phyloP scores from a whole-genome alignment of 2,329 filamentous ascomycete genomes.

The Cercospora berteroae region DNA sequence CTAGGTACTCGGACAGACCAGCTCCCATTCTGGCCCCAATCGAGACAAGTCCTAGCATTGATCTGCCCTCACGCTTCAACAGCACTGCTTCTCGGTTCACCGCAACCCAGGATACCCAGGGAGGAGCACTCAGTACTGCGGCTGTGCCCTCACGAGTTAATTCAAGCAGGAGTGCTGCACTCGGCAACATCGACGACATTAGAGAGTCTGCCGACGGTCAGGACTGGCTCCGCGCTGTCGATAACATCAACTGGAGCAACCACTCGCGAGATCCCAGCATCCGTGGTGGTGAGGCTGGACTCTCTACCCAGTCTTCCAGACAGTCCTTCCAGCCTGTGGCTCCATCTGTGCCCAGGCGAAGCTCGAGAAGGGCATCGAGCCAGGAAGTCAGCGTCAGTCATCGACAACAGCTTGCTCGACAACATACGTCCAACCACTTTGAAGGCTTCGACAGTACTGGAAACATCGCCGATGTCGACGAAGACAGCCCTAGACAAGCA shows the following conservation, averaged over 20 bases:
- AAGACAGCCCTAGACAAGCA: neutral
- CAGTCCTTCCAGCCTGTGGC: slow-evolving; percentile 11
- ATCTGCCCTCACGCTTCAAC: slow-evolving; percentile 35
- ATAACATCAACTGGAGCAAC: slow-evolving; percentile 32
- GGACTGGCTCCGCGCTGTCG: slow-evolving; percentile 33
- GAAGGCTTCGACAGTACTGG: slow-evolving; percentile 31
- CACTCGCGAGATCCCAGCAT: slow-evolving; percentile 13
- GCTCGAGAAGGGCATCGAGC: slow-evolving; percentile 28
- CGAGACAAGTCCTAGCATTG: slow-evolving; percentile 31
- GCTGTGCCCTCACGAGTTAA: slow-evolving; percentile 2
- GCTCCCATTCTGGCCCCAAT: slow-evolving; percentile 33
- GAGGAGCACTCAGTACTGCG: neutral
- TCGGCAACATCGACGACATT: slow-evolving; percentile 10
- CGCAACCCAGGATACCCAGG: neutral
- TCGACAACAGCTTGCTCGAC: slow-evolving; percentile 9
- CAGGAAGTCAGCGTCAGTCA: slow-evolving; percentile 19
- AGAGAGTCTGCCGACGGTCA: slow-evolving; percentile 15
- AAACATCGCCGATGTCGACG: slow-evolving; percentile 9
- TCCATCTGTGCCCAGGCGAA: slow-evolving; percentile 29
- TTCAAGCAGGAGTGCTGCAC: slow-evolving; percentile 10
- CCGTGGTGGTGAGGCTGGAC: neutral
- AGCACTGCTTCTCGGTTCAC: slow-evolving; percentile 24
- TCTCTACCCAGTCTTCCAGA: neutral
- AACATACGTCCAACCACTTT: slow-evolving; percentile 19
- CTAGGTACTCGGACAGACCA: slow-evolving; percentile 25